Evolutionary conservation across 2,329 filamentous ascomycete species (phyloP).

Genomic region (Aspergillus sp.): DNA sequence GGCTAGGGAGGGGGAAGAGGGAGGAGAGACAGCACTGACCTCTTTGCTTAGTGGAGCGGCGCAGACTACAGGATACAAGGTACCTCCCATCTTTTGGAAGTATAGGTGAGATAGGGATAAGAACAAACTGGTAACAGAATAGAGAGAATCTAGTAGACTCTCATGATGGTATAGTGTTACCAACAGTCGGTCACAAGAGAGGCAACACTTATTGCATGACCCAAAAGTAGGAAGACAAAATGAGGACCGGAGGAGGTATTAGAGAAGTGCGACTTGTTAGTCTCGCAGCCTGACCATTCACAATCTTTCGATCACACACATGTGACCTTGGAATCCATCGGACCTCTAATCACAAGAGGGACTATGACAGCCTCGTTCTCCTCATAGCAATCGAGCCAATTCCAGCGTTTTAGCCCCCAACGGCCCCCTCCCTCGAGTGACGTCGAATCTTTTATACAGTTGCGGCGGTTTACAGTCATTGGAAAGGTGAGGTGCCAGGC

Average conservation of each 20-base stretch:
- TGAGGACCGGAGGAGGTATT: slow-evolving; percentile 1
- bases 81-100: background rate
- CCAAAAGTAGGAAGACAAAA: background rate
- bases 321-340: no score
- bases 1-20: background rate
- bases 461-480: no score
- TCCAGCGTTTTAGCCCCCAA: no score
- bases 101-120: slow-evolving; percentile 1
- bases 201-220: background rate
- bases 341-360: no score
- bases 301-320: background rate
- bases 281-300: background rate
- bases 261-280: background rate
- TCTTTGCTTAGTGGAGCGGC: background rate
- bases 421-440: no score
- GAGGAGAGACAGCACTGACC: background rate
- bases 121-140: background rate
- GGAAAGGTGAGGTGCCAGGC: no score
- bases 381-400: no score
- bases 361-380: no score
- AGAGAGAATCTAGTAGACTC: background rate
- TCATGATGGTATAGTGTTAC: background rate
- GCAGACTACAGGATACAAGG: slow-evolving; percentile 1
- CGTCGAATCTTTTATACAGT: no score
- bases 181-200: slow-evolving; percentile 1